A percentile compares a stretch with the other conserved stretches of the same genome.
Evolutionary conservation across 495 filamentous ascomycete species (phyloP).

Genomic region (Margaritispora aquatica): DNA sequence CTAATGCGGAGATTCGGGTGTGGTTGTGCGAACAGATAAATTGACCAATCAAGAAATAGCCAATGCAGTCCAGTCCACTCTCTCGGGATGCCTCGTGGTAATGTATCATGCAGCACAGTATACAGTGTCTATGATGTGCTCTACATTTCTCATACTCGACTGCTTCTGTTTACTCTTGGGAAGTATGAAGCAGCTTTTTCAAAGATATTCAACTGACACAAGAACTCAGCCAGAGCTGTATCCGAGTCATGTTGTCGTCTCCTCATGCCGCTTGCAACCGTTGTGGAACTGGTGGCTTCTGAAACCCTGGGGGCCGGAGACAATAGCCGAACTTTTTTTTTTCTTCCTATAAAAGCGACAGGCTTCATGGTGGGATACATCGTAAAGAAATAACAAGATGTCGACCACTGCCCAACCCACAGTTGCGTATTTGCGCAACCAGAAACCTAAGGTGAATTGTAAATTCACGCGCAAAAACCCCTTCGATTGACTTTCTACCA

Average conservation of each 20-base stretch:
- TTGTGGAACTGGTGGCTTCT: not conserved
- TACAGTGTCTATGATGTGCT: too few relatives aligned
- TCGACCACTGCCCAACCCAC: not conserved
- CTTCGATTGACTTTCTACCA: not conserved
- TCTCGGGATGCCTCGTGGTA: too few relatives aligned
- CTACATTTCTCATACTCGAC: too few relatives aligned
- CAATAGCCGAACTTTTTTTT: not conserved
- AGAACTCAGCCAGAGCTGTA: too few relatives aligned
- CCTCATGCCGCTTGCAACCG: not conserved
- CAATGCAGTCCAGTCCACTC: not conserved
- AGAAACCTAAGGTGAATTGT: not conserved
- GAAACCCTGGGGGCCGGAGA: not conserved
- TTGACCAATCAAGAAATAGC: not conserved
- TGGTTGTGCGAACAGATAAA: not conserved
- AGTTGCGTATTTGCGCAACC: constrained; percentile 1
- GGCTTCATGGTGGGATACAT: not conserved
- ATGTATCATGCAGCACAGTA: too few relatives aligned
- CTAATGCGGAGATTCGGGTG: not conserved
- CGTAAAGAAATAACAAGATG: constrained; percentile 5
- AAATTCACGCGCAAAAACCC: not conserved
- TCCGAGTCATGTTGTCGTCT: not conserved
- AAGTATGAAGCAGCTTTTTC: not conserved
- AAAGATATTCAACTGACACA: too few relatives aligned
- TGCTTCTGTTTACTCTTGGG: too few relatives aligned
- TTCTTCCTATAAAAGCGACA: not conserved